Evolutionary conservation across 176 grass and related monocot genomes (phyloP).

Genomic region (Hsuehochloa calcarea): DNA sequence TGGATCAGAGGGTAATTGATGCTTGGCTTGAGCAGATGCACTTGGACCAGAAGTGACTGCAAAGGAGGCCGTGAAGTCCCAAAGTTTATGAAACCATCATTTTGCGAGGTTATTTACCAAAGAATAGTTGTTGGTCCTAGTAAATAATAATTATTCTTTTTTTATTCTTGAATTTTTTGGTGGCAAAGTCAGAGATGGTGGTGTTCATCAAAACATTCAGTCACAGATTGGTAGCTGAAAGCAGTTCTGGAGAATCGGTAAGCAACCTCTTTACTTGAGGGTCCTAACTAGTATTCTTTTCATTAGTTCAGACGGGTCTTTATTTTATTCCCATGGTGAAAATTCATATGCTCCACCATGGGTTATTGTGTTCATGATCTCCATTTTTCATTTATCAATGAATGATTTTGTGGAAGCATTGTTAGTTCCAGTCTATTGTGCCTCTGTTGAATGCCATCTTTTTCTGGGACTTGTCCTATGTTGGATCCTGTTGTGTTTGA

Average conservation of each 20-base stretch:
- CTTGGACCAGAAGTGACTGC: conserved; percentile 53
- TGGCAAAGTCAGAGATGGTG: conserved; percentile 45
- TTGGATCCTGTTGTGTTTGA: not conserved
- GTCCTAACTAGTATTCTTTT: conserved; percentile 67
- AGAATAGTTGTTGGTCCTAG: conserved; percentile 52
- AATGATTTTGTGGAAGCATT: conserved; percentile 32
- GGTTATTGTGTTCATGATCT: conserved; percentile 29
- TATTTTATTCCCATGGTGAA: not conserved
- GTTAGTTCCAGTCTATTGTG: conserved; percentile 15
- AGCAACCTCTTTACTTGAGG: conserved; percentile 35
- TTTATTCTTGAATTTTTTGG: conserved; percentile 61
- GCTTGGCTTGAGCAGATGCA: conserved; percentile 89
- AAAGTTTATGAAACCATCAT: conserved; percentile 17
- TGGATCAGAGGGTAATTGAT: conserved; percentile 56
- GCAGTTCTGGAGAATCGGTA: conserved; percentile 39
- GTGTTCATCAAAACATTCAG: conserved; percentile 38
- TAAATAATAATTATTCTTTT: conserved; percentile 86
- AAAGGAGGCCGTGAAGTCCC: conserved; percentile 3
- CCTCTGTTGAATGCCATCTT: not conserved
- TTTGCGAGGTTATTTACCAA: conserved; percentile 48
- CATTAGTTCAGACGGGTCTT: conserved; percentile 45
- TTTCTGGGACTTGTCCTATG: not conserved
- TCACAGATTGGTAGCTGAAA: conserved; percentile 48
- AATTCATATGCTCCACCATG: conserved; percentile 33
- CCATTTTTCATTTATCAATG: conserved; percentile 25